Conservation (phyloP, 345 rosid species). For the Durio zibethinus region DNA sequence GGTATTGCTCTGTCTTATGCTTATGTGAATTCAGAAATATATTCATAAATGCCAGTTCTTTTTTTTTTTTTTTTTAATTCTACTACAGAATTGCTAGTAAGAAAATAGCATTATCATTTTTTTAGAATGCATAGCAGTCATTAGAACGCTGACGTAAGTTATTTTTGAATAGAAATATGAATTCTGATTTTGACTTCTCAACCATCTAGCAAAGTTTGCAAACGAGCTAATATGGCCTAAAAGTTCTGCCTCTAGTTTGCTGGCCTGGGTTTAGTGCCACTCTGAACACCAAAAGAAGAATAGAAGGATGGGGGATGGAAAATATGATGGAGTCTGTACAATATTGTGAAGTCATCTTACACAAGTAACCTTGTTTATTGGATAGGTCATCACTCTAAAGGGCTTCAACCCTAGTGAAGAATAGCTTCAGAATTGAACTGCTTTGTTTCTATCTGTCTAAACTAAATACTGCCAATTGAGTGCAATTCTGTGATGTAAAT, state of each 20-base stretch:
- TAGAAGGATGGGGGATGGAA: background rate
- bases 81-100: background rate
- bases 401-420: background rate
- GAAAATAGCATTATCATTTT: background rate
- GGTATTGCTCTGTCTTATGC: slow-evolving; percentile 48
- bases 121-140: background rate
- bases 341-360: background rate
- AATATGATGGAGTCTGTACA: background rate
- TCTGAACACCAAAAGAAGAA: background rate
- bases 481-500: background rate
- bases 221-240: background rate
- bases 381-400: background rate
- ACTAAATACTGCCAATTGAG: background rate
- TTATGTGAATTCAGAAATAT: slow-evolving; percentile 13
- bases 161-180: background rate
- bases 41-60: background rate
- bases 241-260: background rate
- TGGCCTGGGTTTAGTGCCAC: background rate
- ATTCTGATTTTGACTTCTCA: background rate
- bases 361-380: background rate
- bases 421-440: background rate
- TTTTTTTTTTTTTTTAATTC: background rate
- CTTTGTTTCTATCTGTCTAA: background rate
- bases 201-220: background rate
- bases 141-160: background rate